phyloP scores from a whole-genome alignment of 805 yeast species.

The Metschnikowia henanensis region DNA sequence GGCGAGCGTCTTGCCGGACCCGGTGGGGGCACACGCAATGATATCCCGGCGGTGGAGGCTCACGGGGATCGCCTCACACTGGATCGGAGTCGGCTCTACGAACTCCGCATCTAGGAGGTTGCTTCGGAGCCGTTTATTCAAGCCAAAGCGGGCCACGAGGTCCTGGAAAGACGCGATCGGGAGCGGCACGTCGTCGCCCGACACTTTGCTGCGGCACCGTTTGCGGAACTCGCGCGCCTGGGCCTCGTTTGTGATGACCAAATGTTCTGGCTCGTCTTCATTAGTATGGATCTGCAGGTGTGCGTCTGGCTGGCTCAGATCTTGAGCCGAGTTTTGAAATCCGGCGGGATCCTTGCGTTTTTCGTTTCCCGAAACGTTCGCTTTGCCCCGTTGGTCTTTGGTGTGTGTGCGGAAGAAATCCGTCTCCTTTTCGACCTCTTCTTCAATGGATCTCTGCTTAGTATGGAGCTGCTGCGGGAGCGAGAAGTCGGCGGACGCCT shows the following conservation, averaged over 20 bases:
- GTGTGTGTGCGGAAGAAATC: slow-evolving; percentile 66
- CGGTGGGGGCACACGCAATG: slow-evolving; percentile 96
- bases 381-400: neutral
- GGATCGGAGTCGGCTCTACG: slow-evolving; percentile 89
- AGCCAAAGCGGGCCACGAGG: slow-evolving; percentile 62
- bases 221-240: slow-evolving; percentile 67
- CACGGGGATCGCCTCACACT: slow-evolving; percentile 84
- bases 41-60: slow-evolving; percentile 70
- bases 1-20: slow-evolving; percentile 96
- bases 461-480: slow-evolving; percentile 23
- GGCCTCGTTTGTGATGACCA: slow-evolving; percentile 48
- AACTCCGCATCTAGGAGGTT: slow-evolving; percentile 73
- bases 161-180: slow-evolving; percentile 92
- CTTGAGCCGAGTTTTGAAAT: too few relatives aligned
- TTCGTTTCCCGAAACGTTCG: slow-evolving; percentile 23
- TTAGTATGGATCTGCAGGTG: slow-evolving; percentile 21
- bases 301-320: too few relatives aligned
- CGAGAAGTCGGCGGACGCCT: slow-evolving; percentile 43
- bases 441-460: slow-evolving; percentile 38
- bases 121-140: slow-evolving; percentile 56
- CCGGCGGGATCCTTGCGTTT: too few relatives aligned
- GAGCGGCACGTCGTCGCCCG: slow-evolving; percentile 85
- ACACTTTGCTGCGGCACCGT: slow-evolving; percentile 62
- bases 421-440: slow-evolving; percentile 65
- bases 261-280: slow-evolving; percentile 29